Evolutionary conservation across 495 filamentous ascomycete genomes (phyloP), one percentile per base, ranked within the genome.

Genomic region (Penicillium argentinense): DNA sequence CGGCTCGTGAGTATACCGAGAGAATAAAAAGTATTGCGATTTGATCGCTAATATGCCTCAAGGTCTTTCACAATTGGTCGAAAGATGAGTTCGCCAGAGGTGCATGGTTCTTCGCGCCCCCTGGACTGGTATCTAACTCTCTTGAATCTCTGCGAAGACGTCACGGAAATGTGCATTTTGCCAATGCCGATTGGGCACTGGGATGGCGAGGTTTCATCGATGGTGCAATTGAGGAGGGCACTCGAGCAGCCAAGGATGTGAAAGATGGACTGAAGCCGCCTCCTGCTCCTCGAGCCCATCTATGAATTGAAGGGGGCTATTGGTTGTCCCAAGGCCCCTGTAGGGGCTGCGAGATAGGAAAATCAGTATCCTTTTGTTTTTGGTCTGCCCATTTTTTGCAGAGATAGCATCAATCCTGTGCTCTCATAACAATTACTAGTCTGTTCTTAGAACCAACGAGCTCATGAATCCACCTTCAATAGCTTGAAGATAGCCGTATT

Each of bases 191-290:
- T 40, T 68, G 64, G 64, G 59, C 62, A 7, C 29, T 54, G 29
- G 64, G 62, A 0, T 68, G 64, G 64, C 54, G 57, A 11, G 51
- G 62, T 18, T 68, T 63, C 21, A 63, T 65, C 44, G 64, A 68
- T 39, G 64, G 64, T 18, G 64, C 64, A 14, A 61, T 68, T 43
- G 64, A 68, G 29, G 56, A 61, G 29, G 62, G 62, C 2, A 55
- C 57, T 1, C 43, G 57, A 9, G 57, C 53, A 5, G 57, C 57
- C 4, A 50, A 47, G 37, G 46, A 42, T 4, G 29, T 56, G 5
- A 53, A 37, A n/a, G 53, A 60, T 13, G 57, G 56, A 12, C 38
- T 60, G 14, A 38, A 36, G 38, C n/a, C 17, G 9, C 17, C 16
- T 25, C 3, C 46, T 42, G 14, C 29, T 4, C 21, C 33, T 16